phyloP scores from a whole-genome alignment of 2,329 filamentous ascomycete genomes.

The Aureobasidium sp. region DNA sequence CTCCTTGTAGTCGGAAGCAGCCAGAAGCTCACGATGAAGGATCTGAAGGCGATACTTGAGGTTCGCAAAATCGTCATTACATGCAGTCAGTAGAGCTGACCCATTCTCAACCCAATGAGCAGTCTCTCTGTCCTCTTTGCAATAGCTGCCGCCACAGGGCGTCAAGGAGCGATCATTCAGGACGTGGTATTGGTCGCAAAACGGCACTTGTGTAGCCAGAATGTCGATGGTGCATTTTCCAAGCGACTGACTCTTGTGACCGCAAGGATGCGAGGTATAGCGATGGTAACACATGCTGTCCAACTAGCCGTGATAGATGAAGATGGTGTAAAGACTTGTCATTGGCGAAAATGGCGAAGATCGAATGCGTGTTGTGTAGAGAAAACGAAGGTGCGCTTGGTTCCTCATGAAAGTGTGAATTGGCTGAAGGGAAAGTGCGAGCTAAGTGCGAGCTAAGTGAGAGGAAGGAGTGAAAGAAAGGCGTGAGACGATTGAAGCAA shows the following conservation, averaged over 20 bases:
- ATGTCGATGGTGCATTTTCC: not conserved
- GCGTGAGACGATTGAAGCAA: not conserved
- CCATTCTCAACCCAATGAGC: conserved; percentile 4
- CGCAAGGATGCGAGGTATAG: not conserved
- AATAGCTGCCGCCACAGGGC: not conserved
- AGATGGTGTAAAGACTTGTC: not conserved
- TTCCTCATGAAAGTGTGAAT: not conserved
- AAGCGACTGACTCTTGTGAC: not conserved
- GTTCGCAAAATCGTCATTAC: not conserved
- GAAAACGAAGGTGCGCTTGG: not conserved
- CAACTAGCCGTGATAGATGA: not conserved
- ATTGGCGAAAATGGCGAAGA: not conserved
- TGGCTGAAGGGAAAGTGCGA: not conserved
- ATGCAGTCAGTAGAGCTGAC: not conserved
- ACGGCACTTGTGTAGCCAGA: not conserved
- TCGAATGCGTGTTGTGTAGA: not conserved
- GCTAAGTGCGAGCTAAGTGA: not conserved
- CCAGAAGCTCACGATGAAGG: not conserved
- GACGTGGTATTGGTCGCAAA: conserved; percentile 4
- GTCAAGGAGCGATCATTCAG: not conserved
- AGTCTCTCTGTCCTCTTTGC: conserved; percentile 9
- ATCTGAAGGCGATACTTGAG: not conserved
- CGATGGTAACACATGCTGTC: conserved; percentile 12
- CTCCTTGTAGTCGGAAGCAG: not conserved
- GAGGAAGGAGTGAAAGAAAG: not conserved